Evolutionary conservation across 1,284 basidiomycete genomes (phyloP).

Genomic region (Lignosus rhinocerotis): DNA sequence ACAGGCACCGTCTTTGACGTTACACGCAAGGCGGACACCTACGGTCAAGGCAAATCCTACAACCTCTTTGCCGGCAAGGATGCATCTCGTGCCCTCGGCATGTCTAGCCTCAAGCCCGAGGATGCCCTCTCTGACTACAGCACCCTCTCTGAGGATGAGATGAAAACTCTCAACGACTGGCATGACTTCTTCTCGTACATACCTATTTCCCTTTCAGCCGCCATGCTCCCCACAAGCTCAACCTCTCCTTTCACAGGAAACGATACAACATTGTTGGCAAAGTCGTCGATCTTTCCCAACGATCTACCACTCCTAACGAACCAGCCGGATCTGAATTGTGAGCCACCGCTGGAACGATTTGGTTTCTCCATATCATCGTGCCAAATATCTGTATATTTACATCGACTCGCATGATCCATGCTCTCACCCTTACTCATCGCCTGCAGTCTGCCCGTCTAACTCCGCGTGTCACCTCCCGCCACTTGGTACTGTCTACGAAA

Average conservation of each 20-base stretch:
- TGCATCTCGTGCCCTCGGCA: slow-evolving; percentile 79
- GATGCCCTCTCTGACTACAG: slow-evolving; percentile 92
- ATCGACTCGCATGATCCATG: not conserved
- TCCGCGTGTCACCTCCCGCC: too few species aligned
- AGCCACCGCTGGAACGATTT: not conserved
- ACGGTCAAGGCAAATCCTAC: slow-evolving; percentile 73
- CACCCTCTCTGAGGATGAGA: slow-evolving; percentile 70
- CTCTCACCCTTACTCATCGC: not conserved
- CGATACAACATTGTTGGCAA: slow-evolving; percentile 83
- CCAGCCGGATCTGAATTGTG: not conserved
- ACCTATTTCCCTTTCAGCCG: slow-evolving; percentile 1
- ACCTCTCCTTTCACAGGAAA: slow-evolving; percentile 46
- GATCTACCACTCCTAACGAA: not conserved
- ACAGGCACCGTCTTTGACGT: slow-evolving; percentile 86
- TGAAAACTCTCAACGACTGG: slow-evolving; percentile 92
- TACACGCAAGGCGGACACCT: slow-evolving; percentile 77
- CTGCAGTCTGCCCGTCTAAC: not conserved
- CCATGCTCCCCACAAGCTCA: not conserved
- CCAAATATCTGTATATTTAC: not conserved
- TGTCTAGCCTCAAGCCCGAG: slow-evolving; percentile 85
- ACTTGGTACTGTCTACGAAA: not conserved
- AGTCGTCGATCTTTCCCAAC: slow-evolving; percentile 48
- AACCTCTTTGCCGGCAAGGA: slow-evolving; percentile 88
- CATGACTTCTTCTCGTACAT: slow-evolving; percentile 73
- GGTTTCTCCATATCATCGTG: not conserved